phyloP scores from a whole-genome alignment of 2,329 filamentous ascomycete species.

The Pestalotiopsis fici region DNA sequence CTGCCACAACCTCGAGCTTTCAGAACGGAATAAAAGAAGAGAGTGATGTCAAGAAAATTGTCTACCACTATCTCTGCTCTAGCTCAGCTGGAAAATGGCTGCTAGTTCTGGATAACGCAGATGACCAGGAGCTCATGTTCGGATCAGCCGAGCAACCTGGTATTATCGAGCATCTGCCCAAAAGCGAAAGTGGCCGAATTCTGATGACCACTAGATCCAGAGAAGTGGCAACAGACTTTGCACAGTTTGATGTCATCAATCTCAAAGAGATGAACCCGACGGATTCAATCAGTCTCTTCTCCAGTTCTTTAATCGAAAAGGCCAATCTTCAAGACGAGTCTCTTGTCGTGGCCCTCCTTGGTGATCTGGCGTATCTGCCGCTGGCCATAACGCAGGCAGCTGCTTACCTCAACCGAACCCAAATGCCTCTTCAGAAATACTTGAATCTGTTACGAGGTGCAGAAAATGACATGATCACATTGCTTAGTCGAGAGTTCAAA shows the following conservation, averaged over 20 bases:
- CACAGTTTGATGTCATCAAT: slow-evolving; percentile 23
- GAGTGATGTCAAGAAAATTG: no score
- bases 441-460: slow-evolving; percentile 30
- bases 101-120: background rate
- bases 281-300: slow-evolving; percentile 26
- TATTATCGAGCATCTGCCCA: background rate
- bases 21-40: no score
- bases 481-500: slow-evolving; percentile 34
- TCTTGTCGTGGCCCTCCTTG: slow-evolving; percentile 23
- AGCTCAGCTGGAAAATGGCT: slow-evolving; percentile 5
- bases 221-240: slow-evolving; percentile 27
- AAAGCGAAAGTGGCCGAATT: slow-evolving; percentile 25
- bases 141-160: background rate
- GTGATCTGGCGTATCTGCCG: slow-evolving; percentile 37
- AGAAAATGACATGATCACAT: slow-evolving; percentile 27
- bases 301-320: slow-evolving; percentile 23
- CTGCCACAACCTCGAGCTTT: no score
- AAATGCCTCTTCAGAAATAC: slow-evolving; percentile 29
- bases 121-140: background rate
- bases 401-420: slow-evolving; percentile 36
- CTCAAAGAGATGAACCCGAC: slow-evolving; percentile 26
- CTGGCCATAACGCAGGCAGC: slow-evolving; percentile 39
- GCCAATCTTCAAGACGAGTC: slow-evolving; percentile 15
- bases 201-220: slow-evolving; percentile 38
- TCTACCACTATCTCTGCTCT: slow-evolving; percentile 40